These are phyloP conservation scores for Fusarium mangiferae DNA, from an alignment of 2,329 filamentous ascomycete genomes.

Conservation along the genomic window DNA sequence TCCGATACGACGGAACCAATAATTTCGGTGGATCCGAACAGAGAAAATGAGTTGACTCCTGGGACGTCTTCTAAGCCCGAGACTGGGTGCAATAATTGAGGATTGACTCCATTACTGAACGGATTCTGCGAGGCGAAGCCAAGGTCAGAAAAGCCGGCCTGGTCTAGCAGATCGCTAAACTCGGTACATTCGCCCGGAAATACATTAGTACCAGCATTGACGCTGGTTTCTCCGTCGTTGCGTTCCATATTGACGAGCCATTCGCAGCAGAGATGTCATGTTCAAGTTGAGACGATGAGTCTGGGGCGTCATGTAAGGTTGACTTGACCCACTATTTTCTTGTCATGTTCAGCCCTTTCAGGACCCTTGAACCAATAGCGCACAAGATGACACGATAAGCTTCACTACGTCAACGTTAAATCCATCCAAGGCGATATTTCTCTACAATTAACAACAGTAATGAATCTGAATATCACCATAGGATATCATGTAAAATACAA, in stretches of 20 bases:
- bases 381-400: accelerated
- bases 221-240: accelerated
- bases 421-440: not conserved
- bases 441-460: not conserved
- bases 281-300: not conserved
- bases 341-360: conserved; percentile 20
- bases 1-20: not conserved
- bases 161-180: accelerated
- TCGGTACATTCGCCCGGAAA: not conserved
- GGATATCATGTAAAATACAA: not conserved
- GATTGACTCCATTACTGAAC: not conserved
- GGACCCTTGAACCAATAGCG: not conserved
- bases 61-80: not conserved
- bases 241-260: not conserved
- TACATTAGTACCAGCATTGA: accelerated
- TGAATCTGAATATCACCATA: not conserved
- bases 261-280: not conserved
- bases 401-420: accelerated
- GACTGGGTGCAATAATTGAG: not conserved
- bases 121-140: not conserved
- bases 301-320: not conserved
- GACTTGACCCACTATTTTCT: conserved; percentile 10
- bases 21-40: accelerated
- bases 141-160: not conserved
- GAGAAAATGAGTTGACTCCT: accelerated